Evolutionary conservation across 495 filamentous ascomycete genomes (phyloP), one percentile per base, ranked within the genome.

Genomic region (Penicillium soppii): DNA sequence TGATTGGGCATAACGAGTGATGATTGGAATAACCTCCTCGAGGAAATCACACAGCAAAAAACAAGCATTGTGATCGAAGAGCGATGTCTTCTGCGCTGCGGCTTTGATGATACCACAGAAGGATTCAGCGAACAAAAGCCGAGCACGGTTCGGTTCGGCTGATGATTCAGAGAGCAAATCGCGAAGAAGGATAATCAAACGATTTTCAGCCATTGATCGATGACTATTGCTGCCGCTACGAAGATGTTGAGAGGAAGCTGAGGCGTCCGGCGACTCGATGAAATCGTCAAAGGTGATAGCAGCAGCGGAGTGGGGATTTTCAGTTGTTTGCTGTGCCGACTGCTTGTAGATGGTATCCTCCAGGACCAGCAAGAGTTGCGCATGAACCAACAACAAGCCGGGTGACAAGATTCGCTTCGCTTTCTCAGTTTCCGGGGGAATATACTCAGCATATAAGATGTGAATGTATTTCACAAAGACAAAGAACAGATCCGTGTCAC

Each of bases 381-480:
- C 87, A 61, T 96, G 88, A 20, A 98, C 80, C 25, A 92, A 73
- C 9, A 92, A 77, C 61, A 96, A 82, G 0, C 86, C 94, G 35
- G 94, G 94, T 1, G 87, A 85, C 54, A 81, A 72, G 32, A 82
- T 65, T 10, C 75, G 73, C 39, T 85, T 84, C 23, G 82, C 77
- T 65, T 85, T 85, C 53, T 85, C 83, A 7, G 79, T 70, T 7
- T 85, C 82, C 1, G 76, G 53, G 0, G 89, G 88, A 40, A 96
- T 72, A 59, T 91, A 92, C 50, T 95, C 90, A 21, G 86, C 83
- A 32, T 87, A 80, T 6, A 98, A 71, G 38, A 92, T 83, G 63
- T 95, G 87, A 54, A 89, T 94, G 63, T 94, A 85, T 71, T 96
- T 97, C 67, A 86, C 83, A 67, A 98, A 98, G 13, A 96, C 85